These are phyloP conservation scores for Myxozyma neotropica DNA, from an alignment of 805 yeast genomes.

Conservation along the genomic window DNA sequence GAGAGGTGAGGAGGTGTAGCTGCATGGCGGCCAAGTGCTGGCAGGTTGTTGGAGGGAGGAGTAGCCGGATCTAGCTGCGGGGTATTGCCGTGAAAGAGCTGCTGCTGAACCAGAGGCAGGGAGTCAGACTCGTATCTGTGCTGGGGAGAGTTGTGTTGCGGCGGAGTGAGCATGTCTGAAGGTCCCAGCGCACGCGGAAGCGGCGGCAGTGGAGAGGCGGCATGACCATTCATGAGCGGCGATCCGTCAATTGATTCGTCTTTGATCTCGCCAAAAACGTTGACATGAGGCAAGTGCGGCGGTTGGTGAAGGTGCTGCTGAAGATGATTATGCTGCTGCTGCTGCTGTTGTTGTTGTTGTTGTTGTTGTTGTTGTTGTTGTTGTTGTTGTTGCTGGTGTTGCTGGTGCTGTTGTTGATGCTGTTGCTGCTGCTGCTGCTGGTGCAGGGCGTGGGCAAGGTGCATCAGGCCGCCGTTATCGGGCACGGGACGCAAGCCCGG, in stretches of 20 bases:
- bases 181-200: slow-evolving; percentile 30
- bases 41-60: slow-evolving; percentile 22
- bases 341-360: slow-evolving; percentile 17
- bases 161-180: slow-evolving; percentile 32
- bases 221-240: slow-evolving; percentile 9
- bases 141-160: slow-evolving; percentile 26
- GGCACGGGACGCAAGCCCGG: slow-evolving; percentile 18
- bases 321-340: slow-evolving; percentile 11
- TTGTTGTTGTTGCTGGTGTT: slow-evolving; percentile 20
- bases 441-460: slow-evolving; percentile 30
- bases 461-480: slow-evolving; percentile 27
- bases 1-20: slow-evolving; percentile 14
- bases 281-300: slow-evolving; percentile 10
- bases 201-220: slow-evolving; percentile 26
- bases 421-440: slow-evolving; percentile 22
- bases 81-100: not conserved
- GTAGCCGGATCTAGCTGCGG: slow-evolving; percentile 25
- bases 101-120: slow-evolving; percentile 8
- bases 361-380: slow-evolving; percentile 9
- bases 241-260: slow-evolving; percentile 18
- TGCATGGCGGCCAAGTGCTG: slow-evolving; percentile 8
- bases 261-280: slow-evolving; percentile 21
- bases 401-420: slow-evolving; percentile 17
- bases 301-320: slow-evolving; percentile 10
- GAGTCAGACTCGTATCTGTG: not conserved